A percentile compares a stretch with the other conserved stretches of the same genome.
phyloP scores from a whole-genome alignment of 345 rosid species.

The Erysimum cheiranthoides region DNA sequence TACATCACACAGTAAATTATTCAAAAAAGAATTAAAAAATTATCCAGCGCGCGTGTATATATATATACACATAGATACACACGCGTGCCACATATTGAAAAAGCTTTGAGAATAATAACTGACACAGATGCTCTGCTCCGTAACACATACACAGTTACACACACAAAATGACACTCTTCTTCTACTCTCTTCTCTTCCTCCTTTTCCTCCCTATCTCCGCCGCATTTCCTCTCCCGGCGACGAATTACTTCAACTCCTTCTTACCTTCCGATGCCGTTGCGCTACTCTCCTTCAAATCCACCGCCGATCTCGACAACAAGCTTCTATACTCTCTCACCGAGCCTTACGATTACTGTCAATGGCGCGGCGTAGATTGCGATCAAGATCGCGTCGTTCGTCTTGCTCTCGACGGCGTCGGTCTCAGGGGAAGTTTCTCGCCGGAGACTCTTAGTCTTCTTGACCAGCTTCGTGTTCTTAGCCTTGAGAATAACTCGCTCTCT shows the following conservation, averaged over 20 bases:
- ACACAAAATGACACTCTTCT: constrained; percentile 43
- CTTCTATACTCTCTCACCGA: constrained; percentile 75
- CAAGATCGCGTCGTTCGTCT: constrained; percentile 84
- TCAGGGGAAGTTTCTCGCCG: constrained; percentile 68
- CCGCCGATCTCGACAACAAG: constrained; percentile 78
- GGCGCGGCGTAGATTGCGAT: constrained; percentile 83
- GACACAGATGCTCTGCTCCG: constrained; percentile 45
- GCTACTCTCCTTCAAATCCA: constrained; percentile 76
- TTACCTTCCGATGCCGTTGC: constrained; percentile 79
- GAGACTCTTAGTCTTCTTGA: constrained; percentile 73
- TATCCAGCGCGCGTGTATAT: neutral
- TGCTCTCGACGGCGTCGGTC: constrained; percentile 53
- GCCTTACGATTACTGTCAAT: constrained; percentile 91
- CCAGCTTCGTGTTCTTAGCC: constrained; percentile 85
- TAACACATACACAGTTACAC: constrained; percentile 34
- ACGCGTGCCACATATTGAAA: constrained; percentile 32
- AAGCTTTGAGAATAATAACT: constrained; percentile 29
- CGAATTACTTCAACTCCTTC: constrained; percentile 47
- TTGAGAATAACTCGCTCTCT: constrained; percentile 75
- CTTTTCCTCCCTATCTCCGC: constrained; percentile 41
- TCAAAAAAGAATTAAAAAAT: neutral
- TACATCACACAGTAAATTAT: too few relatives aligned
- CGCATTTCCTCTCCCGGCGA: constrained; percentile 40
- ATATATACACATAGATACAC: neutral
- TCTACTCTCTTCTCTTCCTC: constrained; percentile 35